phyloP scores from a whole-genome alignment of 768 basidiomycete species.

The Podaxis sp. region DNA sequence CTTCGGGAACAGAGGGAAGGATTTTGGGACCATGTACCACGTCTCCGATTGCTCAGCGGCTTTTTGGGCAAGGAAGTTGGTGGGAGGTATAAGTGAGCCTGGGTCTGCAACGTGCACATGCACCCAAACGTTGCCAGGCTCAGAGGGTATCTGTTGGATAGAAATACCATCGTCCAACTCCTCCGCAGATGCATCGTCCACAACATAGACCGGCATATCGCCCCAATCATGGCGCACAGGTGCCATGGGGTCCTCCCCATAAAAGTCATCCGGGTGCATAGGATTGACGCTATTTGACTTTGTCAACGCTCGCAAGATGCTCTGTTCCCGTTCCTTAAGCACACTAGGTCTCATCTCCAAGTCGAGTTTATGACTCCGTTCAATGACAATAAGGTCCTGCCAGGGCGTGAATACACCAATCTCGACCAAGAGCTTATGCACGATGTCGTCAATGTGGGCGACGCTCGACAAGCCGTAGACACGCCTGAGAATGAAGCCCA shows the following conservation, averaged over 20 bases:
- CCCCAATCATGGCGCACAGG: conserved; percentile 86
- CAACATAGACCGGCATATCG: conserved; percentile 74
- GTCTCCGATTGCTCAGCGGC: conserved; percentile 55
- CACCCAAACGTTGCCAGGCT: conserved; percentile 69
- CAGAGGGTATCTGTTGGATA: conserved; percentile 61
- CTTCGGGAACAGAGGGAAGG: conserved; percentile 73
- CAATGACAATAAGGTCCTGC: conserved; percentile 56
- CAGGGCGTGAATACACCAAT: conserved; percentile 79
- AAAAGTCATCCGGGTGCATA: conserved; percentile 64
- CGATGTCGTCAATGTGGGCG: conserved; percentile 31
- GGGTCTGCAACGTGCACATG: conserved; percentile 96
- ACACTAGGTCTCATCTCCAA: conserved; percentile 27
- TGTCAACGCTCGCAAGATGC: conserved; percentile 27
- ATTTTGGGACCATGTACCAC: conserved; percentile 62
- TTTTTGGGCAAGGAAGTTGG: conserved; percentile 54
- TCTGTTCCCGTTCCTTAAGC: conserved; percentile 23
- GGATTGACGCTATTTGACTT: conserved; percentile 18
- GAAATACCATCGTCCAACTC: conserved; percentile 96
- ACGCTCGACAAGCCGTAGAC: conserved; percentile 37
- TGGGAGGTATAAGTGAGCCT: conserved; percentile 71
- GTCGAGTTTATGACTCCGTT: conserved; percentile 30
- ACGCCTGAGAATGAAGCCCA: conserved; percentile 56
- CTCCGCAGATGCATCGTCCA: conserved; percentile 76
- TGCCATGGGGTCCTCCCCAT: conserved; percentile 61
- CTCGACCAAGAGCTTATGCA: conserved; percentile 48